Base-by-base conservation (phyloP, 441 rosid genomes). In the Cnidoscolus chayamansa region DNA sequence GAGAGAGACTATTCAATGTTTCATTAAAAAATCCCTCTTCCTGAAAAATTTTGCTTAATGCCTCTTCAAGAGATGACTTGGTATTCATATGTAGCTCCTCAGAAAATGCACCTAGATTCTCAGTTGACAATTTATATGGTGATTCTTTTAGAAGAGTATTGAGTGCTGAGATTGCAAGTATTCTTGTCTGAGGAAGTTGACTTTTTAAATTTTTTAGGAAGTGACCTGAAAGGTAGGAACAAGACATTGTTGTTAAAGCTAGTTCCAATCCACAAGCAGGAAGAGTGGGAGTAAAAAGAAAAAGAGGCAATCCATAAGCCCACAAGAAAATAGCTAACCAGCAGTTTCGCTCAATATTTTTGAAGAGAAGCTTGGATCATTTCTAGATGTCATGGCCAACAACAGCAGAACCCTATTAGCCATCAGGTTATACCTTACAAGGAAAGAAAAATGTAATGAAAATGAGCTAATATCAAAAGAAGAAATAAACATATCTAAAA, bases 121-220 rank as follows among this genome's bases (percentile, higher is more conserved):
- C 91, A 62, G 81, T 77, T 66, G 87, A 79, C 71, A 87, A 77
- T 80, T 92, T 96, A 75, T 96, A 88, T 76, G 99, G 97, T 45
- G 99, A 96, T 77, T 93, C 99, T 89, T 92, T 93, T 74, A 96
- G 80, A 72, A 96, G 85, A 25, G 88, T 96, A 81, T 96, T 96
- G 69, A 96, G 82, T 70, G 99, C 99, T n/a, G 99, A 93, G 66
- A 96, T 96, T 77, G 99, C 97, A 76, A 96, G 96, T 78, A 96
- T 90, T 84, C 99, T 96, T 63, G 97, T 93, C 84, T 96, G 99
- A 72, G 98, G 99, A 85, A 96, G 99, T 74, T 96, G 98, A 81
- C 99, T 96, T 79, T 90, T 96, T 74, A 96, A 84, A 81, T 86
- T 96, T 86, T 88, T 96, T 60, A 96, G 81, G 86, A 96, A 96